Evolutionary conservation across 1,139 yeast species (phyloP).

Genomic region (Lodderomyces jiufengensis): DNA sequence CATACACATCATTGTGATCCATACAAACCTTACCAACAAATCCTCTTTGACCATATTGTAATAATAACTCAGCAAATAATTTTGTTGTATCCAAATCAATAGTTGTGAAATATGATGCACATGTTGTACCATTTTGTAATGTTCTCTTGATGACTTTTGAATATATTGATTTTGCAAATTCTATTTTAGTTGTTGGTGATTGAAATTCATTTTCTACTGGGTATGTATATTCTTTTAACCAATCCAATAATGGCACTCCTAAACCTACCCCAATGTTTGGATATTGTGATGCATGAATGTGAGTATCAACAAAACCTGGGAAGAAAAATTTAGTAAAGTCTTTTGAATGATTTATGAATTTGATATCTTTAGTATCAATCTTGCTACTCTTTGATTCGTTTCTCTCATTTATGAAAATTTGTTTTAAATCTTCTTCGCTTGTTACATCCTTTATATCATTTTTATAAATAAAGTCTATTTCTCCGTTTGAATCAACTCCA

Average conservation of each 20-base stretch:
- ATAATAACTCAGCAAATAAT: constrained; percentile 68
- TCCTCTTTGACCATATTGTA: constrained; percentile 75
- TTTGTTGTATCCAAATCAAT: constrained; percentile 75
- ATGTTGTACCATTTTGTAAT: constrained; percentile 77
- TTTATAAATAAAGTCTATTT: constrained; percentile 28
- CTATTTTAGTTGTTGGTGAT: constrained; percentile 33
- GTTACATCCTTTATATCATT: constrained; percentile 4
- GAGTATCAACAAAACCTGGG: constrained; percentile 95
- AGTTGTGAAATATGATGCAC: constrained; percentile 89
- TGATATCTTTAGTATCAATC: background rate
- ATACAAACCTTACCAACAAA: constrained; percentile 94
- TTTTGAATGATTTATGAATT: constrained; percentile 27
- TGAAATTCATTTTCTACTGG: constrained; percentile 63
- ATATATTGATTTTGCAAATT: constrained; percentile 60
- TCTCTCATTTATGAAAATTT: constrained; percentile 7
- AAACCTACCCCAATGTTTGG: constrained; percentile 94
- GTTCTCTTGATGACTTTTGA: constrained; percentile 63
- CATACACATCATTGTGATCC: constrained; percentile 60
- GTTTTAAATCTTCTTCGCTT: background rate
- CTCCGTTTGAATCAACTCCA: constrained; percentile 31
- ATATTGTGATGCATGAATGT: constrained; percentile 93
- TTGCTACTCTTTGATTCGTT: background rate
- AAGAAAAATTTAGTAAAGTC: constrained; percentile 53
- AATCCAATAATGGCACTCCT: constrained; percentile 77
- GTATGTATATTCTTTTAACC: constrained; percentile 86